phyloP scores from a whole-genome alignment of 2,329 filamentous ascomycete species.

The Colletotrichum caudatum region DNA sequence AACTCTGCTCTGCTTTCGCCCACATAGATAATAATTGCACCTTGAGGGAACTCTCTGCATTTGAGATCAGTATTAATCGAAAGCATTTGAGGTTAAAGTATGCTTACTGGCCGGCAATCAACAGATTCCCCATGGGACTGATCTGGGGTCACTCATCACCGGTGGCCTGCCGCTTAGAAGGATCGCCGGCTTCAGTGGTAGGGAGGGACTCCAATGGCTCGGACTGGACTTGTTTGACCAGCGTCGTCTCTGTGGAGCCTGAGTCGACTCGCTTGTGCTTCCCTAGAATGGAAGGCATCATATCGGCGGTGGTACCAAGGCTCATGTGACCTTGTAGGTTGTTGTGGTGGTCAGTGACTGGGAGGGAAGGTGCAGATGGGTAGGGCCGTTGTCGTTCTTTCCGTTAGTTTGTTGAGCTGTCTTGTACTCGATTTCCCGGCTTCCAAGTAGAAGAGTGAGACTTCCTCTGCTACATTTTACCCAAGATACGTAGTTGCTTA shows the following conservation, averaged over 20 bases:
- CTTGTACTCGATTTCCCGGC: neutral
- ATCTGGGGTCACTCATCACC: neutral
- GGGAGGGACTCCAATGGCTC: neutral
- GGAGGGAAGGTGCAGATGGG: neutral
- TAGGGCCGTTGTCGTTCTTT: neutral
- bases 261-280: neutral
- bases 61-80: neutral
- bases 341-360: neutral
- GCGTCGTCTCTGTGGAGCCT: neutral
- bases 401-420: neutral
- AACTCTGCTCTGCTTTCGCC: neutral
- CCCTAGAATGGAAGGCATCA: neutral
- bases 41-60: neutral
- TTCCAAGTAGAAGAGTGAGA: neutral
- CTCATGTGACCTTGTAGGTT: neutral
- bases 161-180: neutral
- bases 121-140: neutral
- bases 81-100: neutral
- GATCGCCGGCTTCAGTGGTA: neutral
- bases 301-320: neutral
- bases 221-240: neutral
- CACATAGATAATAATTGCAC: neutral
- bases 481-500: neutral
- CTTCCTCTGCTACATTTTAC: neutral
- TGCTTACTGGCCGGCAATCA: neutral